Conservation (phyloP, 2,329 filamentous ascomycete genomes). For the Fusarium liriodendri region DNA sequence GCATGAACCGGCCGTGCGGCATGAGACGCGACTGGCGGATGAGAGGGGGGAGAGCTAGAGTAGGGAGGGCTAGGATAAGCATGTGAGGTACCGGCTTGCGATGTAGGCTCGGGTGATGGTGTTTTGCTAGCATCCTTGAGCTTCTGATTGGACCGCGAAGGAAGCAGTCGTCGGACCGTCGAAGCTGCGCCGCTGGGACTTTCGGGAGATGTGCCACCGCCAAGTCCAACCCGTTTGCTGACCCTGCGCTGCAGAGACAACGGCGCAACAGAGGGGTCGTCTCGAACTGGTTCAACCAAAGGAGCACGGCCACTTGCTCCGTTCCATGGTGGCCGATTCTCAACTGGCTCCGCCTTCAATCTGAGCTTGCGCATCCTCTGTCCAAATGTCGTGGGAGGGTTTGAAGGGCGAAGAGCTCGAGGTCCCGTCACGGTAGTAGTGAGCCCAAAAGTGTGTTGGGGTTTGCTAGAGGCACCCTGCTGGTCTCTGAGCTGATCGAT, state of each 20-base stretch:
- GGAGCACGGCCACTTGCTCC: slow-evolving; percentile 76
- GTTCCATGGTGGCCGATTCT: slow-evolving; percentile 73
- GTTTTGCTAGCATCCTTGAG: slow-evolving; percentile 44
- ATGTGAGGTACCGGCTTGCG: slow-evolving; percentile 34
- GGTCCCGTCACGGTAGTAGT: slow-evolving; percentile 44
- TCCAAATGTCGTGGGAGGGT: slow-evolving; percentile 45
- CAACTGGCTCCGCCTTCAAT: slow-evolving; percentile 52
- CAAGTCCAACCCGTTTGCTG: slow-evolving; percentile 53
- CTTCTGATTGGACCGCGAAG: slow-evolving; percentile 49
- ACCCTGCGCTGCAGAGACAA: slow-evolving; percentile 66
- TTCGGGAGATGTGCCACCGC: slow-evolving; percentile 50
- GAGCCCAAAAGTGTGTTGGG: slow-evolving; percentile 30
- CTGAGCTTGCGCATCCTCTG: slow-evolving; percentile 50
- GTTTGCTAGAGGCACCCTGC: slow-evolving; percentile 5
- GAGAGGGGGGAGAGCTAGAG: slow-evolving; percentile 39
- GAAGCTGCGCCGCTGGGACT: slow-evolving; percentile 44
- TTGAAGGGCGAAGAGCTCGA: slow-evolving; percentile 38
- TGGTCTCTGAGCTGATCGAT: slow-evolving; percentile 35
- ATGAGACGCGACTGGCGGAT: slow-evolving; percentile 16
- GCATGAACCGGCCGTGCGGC: slow-evolving; percentile 29
- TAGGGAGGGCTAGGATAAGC: slow-evolving; percentile 51
- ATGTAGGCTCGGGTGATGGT: slow-evolving; percentile 35
- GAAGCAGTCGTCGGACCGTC: slow-evolving; percentile 51
- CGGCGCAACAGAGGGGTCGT: slow-evolving; percentile 67
- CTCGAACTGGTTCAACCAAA: slow-evolving; percentile 72